phyloP scores from a whole-genome alignment of 345 rosid species.

The Tarenaya hassleriana region DNA sequence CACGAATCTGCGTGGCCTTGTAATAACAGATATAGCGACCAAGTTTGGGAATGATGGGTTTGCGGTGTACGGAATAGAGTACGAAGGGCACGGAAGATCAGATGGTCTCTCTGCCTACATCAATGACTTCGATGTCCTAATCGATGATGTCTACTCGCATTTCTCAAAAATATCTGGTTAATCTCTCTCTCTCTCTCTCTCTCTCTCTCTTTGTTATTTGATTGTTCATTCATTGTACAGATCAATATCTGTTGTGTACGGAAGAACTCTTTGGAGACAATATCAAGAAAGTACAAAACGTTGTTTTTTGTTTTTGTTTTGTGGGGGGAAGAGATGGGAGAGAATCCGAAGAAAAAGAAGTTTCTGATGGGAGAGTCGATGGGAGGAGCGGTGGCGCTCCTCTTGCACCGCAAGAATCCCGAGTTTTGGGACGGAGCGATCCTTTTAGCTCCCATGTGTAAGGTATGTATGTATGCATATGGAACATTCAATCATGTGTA shows the following conservation, averaged over 20 bases:
- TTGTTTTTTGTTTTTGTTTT: not conserved
- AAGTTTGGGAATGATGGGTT: constrained; percentile 64
- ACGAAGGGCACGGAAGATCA: constrained; percentile 93
- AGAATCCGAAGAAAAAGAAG: constrained; percentile 53
- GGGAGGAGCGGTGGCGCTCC: constrained; percentile 82
- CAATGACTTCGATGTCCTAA: constrained; percentile 42
- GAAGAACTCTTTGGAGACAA: too few relatives aligned
- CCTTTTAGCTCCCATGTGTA: constrained; percentile 85
- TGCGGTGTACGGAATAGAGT: constrained; percentile 77
- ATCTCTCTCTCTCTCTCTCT: too few relatives aligned
- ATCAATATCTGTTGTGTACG: too few relatives aligned
- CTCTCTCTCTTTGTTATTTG: too few relatives aligned
- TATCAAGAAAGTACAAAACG: too few relatives aligned
- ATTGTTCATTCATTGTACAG: too few relatives aligned
- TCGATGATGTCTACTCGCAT: constrained; percentile 53
- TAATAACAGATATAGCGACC: constrained; percentile 53
- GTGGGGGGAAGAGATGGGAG: constrained; percentile 40
- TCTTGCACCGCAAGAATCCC: constrained; percentile 60
- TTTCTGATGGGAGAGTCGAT: constrained; percentile 78
- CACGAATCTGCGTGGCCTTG: too few relatives aligned
- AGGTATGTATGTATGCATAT: constrained; percentile 34
- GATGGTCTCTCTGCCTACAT: constrained; percentile 47
- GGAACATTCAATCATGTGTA: too few relatives aligned
- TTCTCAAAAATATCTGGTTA: constrained; percentile 53
- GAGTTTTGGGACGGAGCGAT: constrained; percentile 76